Evolutionary conservation across 768 basidiomycete genomes (phyloP).

Genomic region (Rubroboletus pulcherrimus): DNA sequence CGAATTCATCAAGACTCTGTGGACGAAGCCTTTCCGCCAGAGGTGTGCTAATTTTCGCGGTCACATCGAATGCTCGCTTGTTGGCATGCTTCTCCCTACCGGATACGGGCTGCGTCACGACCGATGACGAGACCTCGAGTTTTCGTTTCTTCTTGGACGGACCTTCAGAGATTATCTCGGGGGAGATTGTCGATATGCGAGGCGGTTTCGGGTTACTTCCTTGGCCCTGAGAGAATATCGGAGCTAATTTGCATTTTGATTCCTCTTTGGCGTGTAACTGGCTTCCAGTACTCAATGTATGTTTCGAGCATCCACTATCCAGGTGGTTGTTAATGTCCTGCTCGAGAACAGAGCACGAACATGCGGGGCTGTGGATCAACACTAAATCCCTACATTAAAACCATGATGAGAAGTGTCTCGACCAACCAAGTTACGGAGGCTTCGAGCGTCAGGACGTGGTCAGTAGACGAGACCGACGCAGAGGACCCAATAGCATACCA

Average conservation of each 20-base stretch:
- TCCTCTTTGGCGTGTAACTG: slow-evolving; percentile 12
- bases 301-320: slow-evolving; percentile 42
- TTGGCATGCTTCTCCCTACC: slow-evolving; percentile 20
- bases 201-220: slow-evolving; percentile 4
- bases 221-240: slow-evolving; percentile 37
- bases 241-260: slow-evolving; percentile 33
- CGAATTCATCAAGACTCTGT: slow-evolving; percentile 54
- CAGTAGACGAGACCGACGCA: background rate
- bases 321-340: slow-evolving; percentile 49
- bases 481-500: slow-evolving; percentile 8
- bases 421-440: slow-evolving; percentile 26
- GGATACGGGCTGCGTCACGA: slow-evolving; percentile 5
- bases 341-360: slow-evolving; percentile 39
- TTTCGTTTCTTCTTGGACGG: slow-evolving; percentile 32
- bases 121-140: slow-evolving; percentile 8
- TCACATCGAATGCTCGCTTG: slow-evolving; percentile 15
- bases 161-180: slow-evolving; percentile 6
- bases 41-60: slow-evolving; percentile 41
- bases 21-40: slow-evolving; percentile 76
- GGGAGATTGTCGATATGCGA: slow-evolving; percentile 8
- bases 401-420: background rate
- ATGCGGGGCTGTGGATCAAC: slow-evolving; percentile 43
- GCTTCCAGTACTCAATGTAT: slow-evolving; percentile 1
- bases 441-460: slow-evolving; percentile 1
- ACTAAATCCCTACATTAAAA: background rate